Evolutionary conservation across 495 filamentous ascomycete species (phyloP).

Genomic region (Glarea lozoyensis): DNA sequence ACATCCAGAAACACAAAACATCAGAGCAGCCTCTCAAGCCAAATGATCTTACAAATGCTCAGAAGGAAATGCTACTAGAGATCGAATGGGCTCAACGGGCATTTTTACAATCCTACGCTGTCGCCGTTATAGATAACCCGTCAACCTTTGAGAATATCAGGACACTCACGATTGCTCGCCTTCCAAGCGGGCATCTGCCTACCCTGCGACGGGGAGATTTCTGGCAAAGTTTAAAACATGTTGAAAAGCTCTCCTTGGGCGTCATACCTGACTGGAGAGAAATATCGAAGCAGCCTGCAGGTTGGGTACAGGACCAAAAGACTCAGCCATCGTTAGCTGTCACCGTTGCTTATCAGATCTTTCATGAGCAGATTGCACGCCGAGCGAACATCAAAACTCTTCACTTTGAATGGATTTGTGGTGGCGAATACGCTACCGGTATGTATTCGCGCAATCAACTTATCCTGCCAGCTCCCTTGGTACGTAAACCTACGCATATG

Average conservation of each 20-base stretch:
- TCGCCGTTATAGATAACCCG: constrained; percentile 41
- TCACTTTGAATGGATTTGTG: constrained; percentile 45
- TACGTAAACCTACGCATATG: constrained; percentile 32
- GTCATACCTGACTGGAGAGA: constrained; percentile 48
- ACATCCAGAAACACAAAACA: constrained; percentile 1
- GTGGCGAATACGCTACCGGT: constrained; percentile 47
- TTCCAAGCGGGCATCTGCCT: constrained; percentile 39
- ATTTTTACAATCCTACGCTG: constrained; percentile 45
- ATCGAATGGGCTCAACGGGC: constrained; percentile 49
- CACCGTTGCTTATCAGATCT: constrained; percentile 31
- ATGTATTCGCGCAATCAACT: constrained; percentile 39
- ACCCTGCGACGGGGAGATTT: constrained; percentile 37
- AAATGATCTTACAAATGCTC: constrained; percentile 35
- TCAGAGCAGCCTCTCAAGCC: constrained; percentile 25
- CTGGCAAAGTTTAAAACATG: constrained; percentile 36
- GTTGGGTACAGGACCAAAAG: constrained; percentile 25
- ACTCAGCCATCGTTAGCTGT: constrained; percentile 36
- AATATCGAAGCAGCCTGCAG: constrained; percentile 29
- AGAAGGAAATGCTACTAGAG: constrained; percentile 49
- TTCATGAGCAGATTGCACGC: constrained; percentile 30
- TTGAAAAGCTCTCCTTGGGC: constrained; percentile 34
- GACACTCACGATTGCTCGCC: constrained; percentile 39
- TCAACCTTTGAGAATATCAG: constrained; percentile 31
- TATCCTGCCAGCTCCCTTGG: constrained; percentile 43
- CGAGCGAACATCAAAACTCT: constrained; percentile 35